Percentiles rank a stretch among this genome's conserved stretches.
phyloP scores from a whole-genome alignment of 352 stramenopile species.

The Pythium coloratum region DNA sequence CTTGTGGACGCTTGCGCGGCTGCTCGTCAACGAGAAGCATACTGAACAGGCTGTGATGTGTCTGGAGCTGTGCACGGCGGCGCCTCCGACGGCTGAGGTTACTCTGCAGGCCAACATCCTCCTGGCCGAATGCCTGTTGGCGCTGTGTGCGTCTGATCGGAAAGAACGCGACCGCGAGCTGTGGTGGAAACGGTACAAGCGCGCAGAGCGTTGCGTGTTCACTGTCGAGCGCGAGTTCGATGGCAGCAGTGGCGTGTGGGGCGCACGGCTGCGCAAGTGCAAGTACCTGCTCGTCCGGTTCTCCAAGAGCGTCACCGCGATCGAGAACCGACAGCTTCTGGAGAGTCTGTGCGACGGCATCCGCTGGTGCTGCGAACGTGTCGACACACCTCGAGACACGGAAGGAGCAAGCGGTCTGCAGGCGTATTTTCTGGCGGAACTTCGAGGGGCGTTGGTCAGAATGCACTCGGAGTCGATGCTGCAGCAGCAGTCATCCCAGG shows the following conservation, averaged over 20 bases:
- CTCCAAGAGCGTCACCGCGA: slow-evolving; percentile 37
- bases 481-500: slow-evolving; percentile 10
- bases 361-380: slow-evolving; percentile 10
- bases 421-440: slow-evolving; percentile 51
- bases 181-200: slow-evolving; percentile 49
- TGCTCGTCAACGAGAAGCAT: slow-evolving; percentile 44
- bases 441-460: slow-evolving; percentile 53
- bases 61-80: slow-evolving; percentile 41
- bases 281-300: slow-evolving; percentile 55
- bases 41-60: slow-evolving; percentile 39
- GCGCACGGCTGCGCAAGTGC: slow-evolving; percentile 47
- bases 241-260: slow-evolving; percentile 32
- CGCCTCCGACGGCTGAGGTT: slow-evolving; percentile 1
- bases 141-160: slow-evolving; percentile 37
- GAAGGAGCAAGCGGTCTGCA: slow-evolving; percentile 25
- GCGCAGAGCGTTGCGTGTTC: slow-evolving; percentile 46
- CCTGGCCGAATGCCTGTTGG: slow-evolving; percentile 58
- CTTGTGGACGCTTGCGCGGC: slow-evolving; percentile 63
- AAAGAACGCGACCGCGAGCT: slow-evolving; percentile 50
- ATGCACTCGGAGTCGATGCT: slow-evolving; percentile 47
- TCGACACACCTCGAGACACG: background rate
- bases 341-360: slow-evolving; percentile 56
- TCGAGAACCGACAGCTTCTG: slow-evolving; percentile 43
- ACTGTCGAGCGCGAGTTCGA: slow-evolving; percentile 28
- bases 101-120: slow-evolving; percentile 33